A percentile compares a stretch with the other conserved stretches of the same genome.
Evolutionary conservation across 441 rosid species (phyloP).

Genomic region (Flueggea neowawraea): DNA sequence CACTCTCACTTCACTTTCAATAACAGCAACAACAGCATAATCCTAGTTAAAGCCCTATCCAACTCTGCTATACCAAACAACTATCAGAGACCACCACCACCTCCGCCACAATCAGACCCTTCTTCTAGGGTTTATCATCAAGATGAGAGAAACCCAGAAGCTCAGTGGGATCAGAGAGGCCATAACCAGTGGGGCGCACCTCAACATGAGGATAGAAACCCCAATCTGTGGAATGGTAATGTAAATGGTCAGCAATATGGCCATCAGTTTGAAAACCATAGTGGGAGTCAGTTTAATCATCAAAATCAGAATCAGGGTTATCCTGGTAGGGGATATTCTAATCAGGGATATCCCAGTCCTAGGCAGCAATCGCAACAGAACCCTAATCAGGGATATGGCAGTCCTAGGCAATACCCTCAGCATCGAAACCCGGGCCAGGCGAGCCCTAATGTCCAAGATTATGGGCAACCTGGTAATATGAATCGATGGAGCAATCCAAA

Average conservation of each 20-base stretch:
- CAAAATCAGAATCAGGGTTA: constrained; percentile 17
- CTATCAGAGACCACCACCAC: constrained; percentile 24
- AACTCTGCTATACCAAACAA: constrained; percentile 41
- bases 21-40: neutral
- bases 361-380: no score
- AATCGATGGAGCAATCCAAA: constrained; percentile 40
- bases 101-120: neutral
- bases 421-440: constrained; percentile 25
- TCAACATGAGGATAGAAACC: neutral
- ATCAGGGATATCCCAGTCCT: constrained; percentile 13
- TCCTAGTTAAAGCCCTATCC: constrained; percentile 32
- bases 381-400: no score
- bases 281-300: constrained; percentile 21
- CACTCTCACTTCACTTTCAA: constrained; percentile 17
- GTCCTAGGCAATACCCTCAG: constrained; percentile 8
- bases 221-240: constrained; percentile 21
- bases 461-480: constrained; percentile 31
- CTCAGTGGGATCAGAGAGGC: constrained; percentile 28
- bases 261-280: constrained; percentile 20
- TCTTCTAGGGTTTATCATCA: constrained; percentile 7
- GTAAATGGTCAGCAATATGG: constrained; percentile 2
- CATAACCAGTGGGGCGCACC: constrained; percentile 18
- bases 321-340: constrained; percentile 20
- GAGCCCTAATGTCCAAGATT: constrained; percentile 22
- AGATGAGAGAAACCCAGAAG: constrained; percentile 21